Evolutionary conservation across 768 basidiomycete genomes (phyloP), one percentile per base, ranked within the genome.

Genomic region (Tremella mesenterica): DNA sequence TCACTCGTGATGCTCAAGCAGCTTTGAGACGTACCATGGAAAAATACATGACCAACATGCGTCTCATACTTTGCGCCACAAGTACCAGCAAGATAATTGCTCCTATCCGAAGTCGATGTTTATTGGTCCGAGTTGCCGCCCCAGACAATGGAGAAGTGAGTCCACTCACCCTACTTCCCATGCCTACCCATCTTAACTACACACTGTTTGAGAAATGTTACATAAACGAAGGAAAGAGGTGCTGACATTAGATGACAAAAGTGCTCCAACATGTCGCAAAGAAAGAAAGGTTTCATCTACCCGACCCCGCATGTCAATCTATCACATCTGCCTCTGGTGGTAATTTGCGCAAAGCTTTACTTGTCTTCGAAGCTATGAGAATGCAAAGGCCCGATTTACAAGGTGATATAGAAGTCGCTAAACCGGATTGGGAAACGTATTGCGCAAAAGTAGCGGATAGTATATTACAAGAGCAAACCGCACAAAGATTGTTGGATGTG

Each of bases 361-460:
- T 99, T 23, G 86, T 96, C 31, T 79, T 97, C 44, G 95, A 99
- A 73, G 88, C 95, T 14, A 78, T 97, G 63, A 89, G 90, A 69
- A 95, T 95, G 86, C 93, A 97, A 75, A 88, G 85, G 51, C 85
- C 87, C n/a, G 86, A 90, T 70, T 78, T 93, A 33, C 80, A 82
- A 4, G 86, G 86, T 28, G 76, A 85, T 33, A 74, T 90, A 52
- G 79, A 80, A 29, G 89, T 93, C 52, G 89, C 91, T 13, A 91
- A 96, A 74, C 91, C 95, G n/a, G 95, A 99, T 68, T 99, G 95
- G 95, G 95, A 99, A 73, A 87, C 86, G 10, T 99, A 95, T 70
- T 95, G 92, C 61, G 79, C 84, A 61, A 89, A 90, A 70, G 84
- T 96, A 10, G 91, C 86, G 13, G 89, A 92, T 71, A 75, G 87